Conservation (phyloP, 108 stramenopile species). For the Parietichytrium sp. region DNA sequence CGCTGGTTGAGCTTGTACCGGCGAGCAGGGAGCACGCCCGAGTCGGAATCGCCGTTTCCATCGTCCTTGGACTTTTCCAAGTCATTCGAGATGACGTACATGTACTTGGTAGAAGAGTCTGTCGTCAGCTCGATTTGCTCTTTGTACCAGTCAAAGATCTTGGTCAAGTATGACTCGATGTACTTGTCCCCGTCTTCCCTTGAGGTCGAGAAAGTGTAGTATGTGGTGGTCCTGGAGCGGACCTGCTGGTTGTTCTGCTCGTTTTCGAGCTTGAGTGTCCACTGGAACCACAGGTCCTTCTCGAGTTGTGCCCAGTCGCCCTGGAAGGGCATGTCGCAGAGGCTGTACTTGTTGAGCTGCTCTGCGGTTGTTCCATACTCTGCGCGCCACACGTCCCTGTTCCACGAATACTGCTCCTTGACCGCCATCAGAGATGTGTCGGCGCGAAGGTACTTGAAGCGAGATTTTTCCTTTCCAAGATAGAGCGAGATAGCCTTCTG, state of each 20-base stretch:
- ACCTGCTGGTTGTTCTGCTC: not conserved
- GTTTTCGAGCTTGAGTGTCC: not conserved
- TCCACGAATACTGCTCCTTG: slow-evolving; percentile 41
- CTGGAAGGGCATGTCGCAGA: not conserved
- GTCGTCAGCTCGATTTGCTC: not conserved
- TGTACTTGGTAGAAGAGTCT: slow-evolving; percentile 49
- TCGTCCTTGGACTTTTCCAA: slow-evolving; percentile 25
- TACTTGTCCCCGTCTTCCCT: slow-evolving; percentile 43
- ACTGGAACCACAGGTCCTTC: slow-evolving; percentile 44
- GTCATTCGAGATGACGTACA: slow-evolving; percentile 48
- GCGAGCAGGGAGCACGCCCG: slow-evolving; percentile 51
- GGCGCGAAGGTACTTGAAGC: slow-evolving; percentile 39
- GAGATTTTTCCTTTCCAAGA: not conserved
- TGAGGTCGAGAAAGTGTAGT: slow-evolving; percentile 39
- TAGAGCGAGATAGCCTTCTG: slow-evolving; percentile 54
- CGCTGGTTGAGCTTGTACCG: slow-evolving; percentile 68
- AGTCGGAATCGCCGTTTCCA: slow-evolving; percentile 14
- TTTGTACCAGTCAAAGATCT: slow-evolving; percentile 52
- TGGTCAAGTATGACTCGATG: slow-evolving; percentile 46
- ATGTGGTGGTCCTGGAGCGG: not conserved
- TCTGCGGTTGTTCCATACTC: slow-evolving; percentile 48
- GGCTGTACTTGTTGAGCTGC: slow-evolving; percentile 47
- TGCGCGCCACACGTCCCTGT: slow-evolving; percentile 36
- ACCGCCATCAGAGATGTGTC: slow-evolving; percentile 43
- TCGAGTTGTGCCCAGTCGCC: not conserved